These are phyloP conservation scores for Dalbergia oliveri DNA, from an alignment of 306 rosid genomes.

Conservation along the genomic window DNA sequence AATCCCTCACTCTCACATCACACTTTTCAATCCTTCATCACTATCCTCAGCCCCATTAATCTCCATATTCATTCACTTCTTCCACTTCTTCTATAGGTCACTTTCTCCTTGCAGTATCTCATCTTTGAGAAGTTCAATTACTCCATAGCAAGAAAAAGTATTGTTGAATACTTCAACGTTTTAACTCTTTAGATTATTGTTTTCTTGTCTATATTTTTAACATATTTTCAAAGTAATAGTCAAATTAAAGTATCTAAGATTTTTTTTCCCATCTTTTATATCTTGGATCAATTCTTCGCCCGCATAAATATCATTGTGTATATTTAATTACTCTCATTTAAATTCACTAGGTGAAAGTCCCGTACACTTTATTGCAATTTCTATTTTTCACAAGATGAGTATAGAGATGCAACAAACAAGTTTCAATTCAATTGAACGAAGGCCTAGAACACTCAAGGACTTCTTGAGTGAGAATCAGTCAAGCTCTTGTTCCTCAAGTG, in stretches of 20 bases:
- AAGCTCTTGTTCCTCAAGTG: slow-evolving; percentile 61
- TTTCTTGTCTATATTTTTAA: too few species aligned
- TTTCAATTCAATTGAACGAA: slow-evolving; percentile 50
- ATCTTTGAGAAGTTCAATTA: background rate
- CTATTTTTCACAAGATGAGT: slow-evolving; percentile 31
- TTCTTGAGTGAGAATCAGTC: slow-evolving; percentile 64
- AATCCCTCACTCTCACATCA: slow-evolving; percentile 43
- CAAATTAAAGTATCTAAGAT: too few species aligned
- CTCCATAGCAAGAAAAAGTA: background rate
- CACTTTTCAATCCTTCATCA: background rate
- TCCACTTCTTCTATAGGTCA: background rate
- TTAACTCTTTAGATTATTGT: too few species aligned
- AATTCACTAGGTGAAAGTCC: too few species aligned
- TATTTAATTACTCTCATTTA: too few species aligned
- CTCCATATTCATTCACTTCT: slow-evolving; percentile 5
- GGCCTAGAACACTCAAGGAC: slow-evolving; percentile 75
- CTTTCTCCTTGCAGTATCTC: background rate
- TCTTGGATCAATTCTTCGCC: too few species aligned
- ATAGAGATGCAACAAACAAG: slow-evolving; percentile 51
- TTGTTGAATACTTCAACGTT: too few species aligned
- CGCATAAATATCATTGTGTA: too few species aligned
- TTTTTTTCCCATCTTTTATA: too few species aligned
- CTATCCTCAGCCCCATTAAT: slow-evolving; percentile 18
- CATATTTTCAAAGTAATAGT: too few species aligned
- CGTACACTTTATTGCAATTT: too few species aligned